These are phyloP conservation scores for Pueraria montana DNA, from an alignment of 306 rosid genomes.

Conservation along the genomic window DNA sequence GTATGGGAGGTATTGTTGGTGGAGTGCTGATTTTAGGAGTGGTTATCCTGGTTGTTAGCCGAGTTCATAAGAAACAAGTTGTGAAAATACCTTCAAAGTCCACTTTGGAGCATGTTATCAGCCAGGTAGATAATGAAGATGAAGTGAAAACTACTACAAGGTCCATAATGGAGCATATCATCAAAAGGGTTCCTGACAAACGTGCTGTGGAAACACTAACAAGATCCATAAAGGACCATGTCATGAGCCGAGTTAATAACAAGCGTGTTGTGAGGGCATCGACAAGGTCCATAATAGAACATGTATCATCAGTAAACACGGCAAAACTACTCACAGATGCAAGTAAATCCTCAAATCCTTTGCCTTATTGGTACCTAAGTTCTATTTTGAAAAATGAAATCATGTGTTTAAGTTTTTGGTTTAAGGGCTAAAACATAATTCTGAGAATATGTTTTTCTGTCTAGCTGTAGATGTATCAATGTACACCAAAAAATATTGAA, in stretches of 20 bases:
- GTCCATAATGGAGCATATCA: conserved; percentile 51
- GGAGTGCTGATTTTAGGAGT: conserved; percentile 64
- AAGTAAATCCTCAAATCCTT: conserved; percentile 65
- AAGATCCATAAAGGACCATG: conserved; percentile 53
- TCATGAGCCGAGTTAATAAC: conserved; percentile 39
- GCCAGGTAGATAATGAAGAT: conserved; percentile 38
- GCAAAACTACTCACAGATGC: conserved; percentile 93
- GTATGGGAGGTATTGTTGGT: conserved; percentile 67
- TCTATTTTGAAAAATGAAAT: background rate
- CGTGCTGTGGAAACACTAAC: conserved; percentile 45
- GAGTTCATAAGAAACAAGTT: conserved; percentile 44
- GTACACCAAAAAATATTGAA: background rate
- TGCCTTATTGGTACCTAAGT: conserved; percentile 25
- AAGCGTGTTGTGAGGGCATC: conserved; percentile 33
- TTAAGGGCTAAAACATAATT: background rate
- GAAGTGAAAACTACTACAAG: conserved; percentile 45
- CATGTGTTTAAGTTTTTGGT: background rate
- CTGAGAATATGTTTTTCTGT: background rate
- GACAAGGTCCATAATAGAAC: conserved; percentile 69
- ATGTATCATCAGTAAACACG: conserved; percentile 66
- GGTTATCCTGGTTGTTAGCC: conserved; percentile 62
- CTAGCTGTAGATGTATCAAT: background rate
- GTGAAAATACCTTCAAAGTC: conserved; percentile 48
- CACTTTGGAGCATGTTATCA: conserved; percentile 35
- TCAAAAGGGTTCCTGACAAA: conserved; percentile 51